Conservation (phyloP, 2,329 filamentous ascomycete genomes). For the Pseudogymnoascus sp. region DNA sequence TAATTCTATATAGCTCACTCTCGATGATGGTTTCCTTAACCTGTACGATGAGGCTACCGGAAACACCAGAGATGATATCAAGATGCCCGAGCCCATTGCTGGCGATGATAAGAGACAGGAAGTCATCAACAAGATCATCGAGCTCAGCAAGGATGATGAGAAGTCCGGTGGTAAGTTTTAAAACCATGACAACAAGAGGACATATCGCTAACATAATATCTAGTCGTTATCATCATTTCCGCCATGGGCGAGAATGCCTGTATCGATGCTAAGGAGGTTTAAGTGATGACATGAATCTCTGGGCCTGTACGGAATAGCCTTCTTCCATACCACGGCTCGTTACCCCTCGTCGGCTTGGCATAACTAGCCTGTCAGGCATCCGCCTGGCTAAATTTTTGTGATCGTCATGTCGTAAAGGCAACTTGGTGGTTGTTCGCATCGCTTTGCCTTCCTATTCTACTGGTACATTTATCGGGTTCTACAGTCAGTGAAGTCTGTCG, state of each 20-base stretch:
- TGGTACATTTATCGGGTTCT: neutral
- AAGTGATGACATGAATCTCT: neutral
- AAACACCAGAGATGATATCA: conserved; percentile 89
- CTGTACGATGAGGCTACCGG: conserved; percentile 78
- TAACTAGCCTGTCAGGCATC: neutral
- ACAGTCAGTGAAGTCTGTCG: neutral
- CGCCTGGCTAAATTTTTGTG: neutral
- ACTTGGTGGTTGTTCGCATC: conserved; percentile 3
- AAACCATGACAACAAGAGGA: neutral
- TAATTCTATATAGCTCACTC: conserved; percentile 61
- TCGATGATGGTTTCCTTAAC: conserved; percentile 92
- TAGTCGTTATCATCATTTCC: conserved; percentile 86
- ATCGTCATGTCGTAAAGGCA: neutral
- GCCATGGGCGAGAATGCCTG: conserved; percentile 93
- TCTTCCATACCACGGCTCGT: neutral
- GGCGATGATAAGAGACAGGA: conserved; percentile 47
- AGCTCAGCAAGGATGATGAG: conserved; percentile 72
- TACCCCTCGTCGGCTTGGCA: conserved; percentile 2
- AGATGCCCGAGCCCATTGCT: conserved; percentile 63
- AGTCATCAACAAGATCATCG: conserved; percentile 75
- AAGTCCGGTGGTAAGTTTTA: conserved; percentile 82
- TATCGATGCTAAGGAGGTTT: conserved; percentile 92
- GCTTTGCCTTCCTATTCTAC: conserved; percentile 3
- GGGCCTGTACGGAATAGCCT: neutral
- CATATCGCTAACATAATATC: conserved; percentile 17